Evolutionary conservation across 2,329 filamentous ascomycete species (phyloP).

Genomic region (Fusarium cicatricum): DNA sequence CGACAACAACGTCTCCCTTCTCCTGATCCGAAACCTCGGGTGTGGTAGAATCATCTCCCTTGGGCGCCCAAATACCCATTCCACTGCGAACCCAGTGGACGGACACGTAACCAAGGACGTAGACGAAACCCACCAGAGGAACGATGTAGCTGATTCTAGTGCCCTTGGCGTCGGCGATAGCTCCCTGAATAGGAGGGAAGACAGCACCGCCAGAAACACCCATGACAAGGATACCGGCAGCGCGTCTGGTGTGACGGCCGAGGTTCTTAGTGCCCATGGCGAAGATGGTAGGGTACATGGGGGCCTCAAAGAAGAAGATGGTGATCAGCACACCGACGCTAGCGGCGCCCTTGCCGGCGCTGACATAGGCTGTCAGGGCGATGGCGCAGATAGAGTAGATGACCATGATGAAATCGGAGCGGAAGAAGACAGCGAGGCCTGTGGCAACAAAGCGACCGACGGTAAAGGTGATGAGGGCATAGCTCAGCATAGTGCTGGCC

Average conservation of each 20-base stretch:
- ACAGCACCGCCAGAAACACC: slow-evolving; percentile 75
- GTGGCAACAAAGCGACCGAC: slow-evolving; percentile 72
- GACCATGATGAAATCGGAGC: slow-evolving; percentile 71
- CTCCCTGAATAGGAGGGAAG: slow-evolving; percentile 34
- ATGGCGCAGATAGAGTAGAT: slow-evolving; percentile 71
- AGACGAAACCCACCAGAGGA: slow-evolving; percentile 36
- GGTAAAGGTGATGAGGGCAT: slow-evolving; percentile 79
- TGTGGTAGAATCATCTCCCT: slow-evolving; percentile 2
- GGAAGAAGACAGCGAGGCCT: slow-evolving; percentile 70
- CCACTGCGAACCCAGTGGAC: slow-evolving; percentile 31
- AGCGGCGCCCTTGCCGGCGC: slow-evolving; percentile 50
- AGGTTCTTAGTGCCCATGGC: slow-evolving; percentile 78
- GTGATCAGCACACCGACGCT: slow-evolving; percentile 72
- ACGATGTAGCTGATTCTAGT: slow-evolving; percentile 38
- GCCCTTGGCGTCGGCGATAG: slow-evolving; percentile 33
- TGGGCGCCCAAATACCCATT: slow-evolving; percentile 21
- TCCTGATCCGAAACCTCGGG: slow-evolving; percentile 5
- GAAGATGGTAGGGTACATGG: slow-evolving; percentile 83
- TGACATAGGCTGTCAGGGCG: slow-evolving; percentile 63
- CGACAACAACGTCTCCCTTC: slow-evolving; percentile 21
- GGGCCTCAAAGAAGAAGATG: slow-evolving; percentile 80
- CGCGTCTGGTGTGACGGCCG: slow-evolving; percentile 79
- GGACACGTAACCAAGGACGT: slow-evolving; percentile 34
- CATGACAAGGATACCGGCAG: slow-evolving; percentile 73
- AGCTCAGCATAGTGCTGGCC: slow-evolving; percentile 72